Base-by-base conservation (phyloP, 441 rosid genomes). In the Brassica hybrid region DNA sequence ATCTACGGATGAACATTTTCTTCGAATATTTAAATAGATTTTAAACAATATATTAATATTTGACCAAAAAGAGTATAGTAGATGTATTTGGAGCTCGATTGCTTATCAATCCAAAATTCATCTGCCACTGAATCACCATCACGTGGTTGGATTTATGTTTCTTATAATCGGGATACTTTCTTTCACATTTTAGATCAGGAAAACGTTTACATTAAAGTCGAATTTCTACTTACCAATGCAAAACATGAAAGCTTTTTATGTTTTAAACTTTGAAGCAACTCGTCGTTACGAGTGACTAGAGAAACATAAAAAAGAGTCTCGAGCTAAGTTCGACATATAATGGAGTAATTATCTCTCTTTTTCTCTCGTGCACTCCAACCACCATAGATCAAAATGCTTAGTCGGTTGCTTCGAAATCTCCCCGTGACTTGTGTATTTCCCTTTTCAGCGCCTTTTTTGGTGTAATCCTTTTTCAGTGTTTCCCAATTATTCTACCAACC, bases 291-390 rank as follows among this genome's bases (percentile, higher is more conserved):
- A 34, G 3, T 32, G 58, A 16, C 54, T 5, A 48, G 17, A 16
- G 17, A 52, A 16, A 16, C 19, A 52, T 19, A 36, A 21, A 4
- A 36, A 58, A 0, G 6, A 6, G 16, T 10, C n/a, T 60, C 19
- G 61, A 63, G 69, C 13, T 19, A 64, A 34, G 25, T 34, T 50
- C 21, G 61, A 17, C 34, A 27, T 30, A 64, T 30, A 64, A 62
- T 74, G 71, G 30, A 65, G 41, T 17, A 45, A 4, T 48, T n/a
- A 2, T n/a, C 2, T 65, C 68, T 66, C 80, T 65, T 61, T 78
- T 5, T 50, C 73, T 78, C 74, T 73, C 77, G 81, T 78, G 81
- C 77, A 78, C 77, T 78, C 81, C 73, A 58, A 72, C 77, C 69
- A 78, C 77, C 36, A 60, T 65, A 48, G 56, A 77, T 71, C 56